These are phyloP conservation scores for Malus asiatica DNA, from an alignment of 306 rosid genomes.

Conservation along the genomic window DNA sequence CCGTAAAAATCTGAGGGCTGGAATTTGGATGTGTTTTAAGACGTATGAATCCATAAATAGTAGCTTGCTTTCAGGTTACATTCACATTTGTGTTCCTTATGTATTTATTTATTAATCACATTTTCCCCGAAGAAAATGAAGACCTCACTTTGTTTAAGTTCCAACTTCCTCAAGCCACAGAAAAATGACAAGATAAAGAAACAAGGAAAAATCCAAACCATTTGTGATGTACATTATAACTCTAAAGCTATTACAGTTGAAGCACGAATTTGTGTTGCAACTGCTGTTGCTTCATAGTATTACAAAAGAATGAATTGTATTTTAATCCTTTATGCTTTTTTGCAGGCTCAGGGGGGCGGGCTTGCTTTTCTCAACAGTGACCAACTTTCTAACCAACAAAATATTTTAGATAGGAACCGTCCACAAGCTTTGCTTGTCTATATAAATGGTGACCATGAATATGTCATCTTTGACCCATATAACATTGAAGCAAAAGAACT, in stretches of 20 bases:
- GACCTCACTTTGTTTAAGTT: neutral
- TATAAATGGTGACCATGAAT: conserved; percentile 74
- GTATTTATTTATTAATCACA: neutral
- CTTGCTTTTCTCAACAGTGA: conserved; percentile 56
- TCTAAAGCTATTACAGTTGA: neutral
- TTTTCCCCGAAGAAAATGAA: neutral
- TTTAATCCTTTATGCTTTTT: neutral
- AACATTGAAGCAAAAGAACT: conserved; percentile 39
- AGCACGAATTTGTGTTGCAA: neutral
- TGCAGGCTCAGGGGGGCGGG: conserved; percentile 82
- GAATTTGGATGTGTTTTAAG: too few relatives aligned
- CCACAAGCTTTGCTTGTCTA: conserved; percentile 45
- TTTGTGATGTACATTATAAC: neutral
- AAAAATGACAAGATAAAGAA: neutral
- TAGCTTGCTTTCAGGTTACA: neutral
- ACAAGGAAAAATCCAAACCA: neutral
- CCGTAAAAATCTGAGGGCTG: neutral
- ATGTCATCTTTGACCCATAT: conserved; percentile 57
- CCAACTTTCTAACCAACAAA: conserved; percentile 21
- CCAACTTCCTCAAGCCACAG: neutral
- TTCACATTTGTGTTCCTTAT: neutral
- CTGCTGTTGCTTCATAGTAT: neutral
- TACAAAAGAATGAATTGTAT: neutral
- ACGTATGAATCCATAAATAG: neutral
- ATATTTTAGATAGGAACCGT: conserved; percentile 29